Evolutionary conservation across 140 eudicot species (phyloP).

Genomic region (Flaveria floridana): DNA sequence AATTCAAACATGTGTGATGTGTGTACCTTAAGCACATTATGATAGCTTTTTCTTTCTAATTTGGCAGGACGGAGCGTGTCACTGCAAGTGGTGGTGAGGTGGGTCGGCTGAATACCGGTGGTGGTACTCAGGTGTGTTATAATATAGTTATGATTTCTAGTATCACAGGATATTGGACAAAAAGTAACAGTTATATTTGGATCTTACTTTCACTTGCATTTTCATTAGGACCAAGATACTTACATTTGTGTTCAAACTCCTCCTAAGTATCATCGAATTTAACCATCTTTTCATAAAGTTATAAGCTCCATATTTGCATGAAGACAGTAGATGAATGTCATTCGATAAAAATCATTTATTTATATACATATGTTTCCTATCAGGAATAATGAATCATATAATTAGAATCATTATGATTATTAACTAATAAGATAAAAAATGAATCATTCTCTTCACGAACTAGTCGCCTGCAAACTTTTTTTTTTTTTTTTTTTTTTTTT

Average conservation of each 20-base stretch:
- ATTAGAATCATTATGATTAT: background rate
- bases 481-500: background rate
- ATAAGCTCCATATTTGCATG: background rate
- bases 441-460: background rate
- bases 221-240: slow-evolving; percentile 19
- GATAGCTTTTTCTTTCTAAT: slow-evolving; percentile 2
- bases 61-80: slow-evolving; percentile 77
- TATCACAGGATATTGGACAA: background rate
- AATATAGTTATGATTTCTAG: background rate
- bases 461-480: background rate
- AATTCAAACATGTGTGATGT: background rate
- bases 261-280: background rate
- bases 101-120: slow-evolving; percentile 94
- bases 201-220: slow-evolving; percentile 20
- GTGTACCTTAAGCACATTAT: background rate
- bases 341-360: background rate
- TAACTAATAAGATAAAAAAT: slow-evolving; percentile 1
- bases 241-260: background rate
- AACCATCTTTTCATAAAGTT: background rate
- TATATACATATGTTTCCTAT: background rate
- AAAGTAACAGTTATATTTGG: background rate
- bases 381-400: background rate
- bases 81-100: slow-evolving; percentile 92
- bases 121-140: slow-evolving; percentile 76
- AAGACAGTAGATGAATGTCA: background rate